These are phyloP conservation scores for Tricholoma sp. DNA, from an alignment of 768 basidiomycete species.

Conservation along the genomic window DNA sequence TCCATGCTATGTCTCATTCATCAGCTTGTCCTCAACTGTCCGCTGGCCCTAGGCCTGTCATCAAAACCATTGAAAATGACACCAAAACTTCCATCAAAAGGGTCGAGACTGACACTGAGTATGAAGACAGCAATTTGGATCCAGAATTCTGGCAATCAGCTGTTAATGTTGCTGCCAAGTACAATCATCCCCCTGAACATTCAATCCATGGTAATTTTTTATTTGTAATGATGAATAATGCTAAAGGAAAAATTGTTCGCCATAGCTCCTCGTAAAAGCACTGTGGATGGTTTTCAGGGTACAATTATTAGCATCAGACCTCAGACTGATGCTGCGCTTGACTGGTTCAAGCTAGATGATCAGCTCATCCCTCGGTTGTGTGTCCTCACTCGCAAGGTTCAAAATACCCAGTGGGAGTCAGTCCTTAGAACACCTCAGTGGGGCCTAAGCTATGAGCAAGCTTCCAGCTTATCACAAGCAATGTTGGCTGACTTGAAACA, in stretches of 20 bases:
- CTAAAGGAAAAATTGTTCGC: neutral
- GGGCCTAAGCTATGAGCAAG: conserved; percentile 8
- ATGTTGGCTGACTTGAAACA: neutral
- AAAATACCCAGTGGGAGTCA: conserved; percentile 1
- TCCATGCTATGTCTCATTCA: neutral
- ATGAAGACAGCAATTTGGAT: no score
- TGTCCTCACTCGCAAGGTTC: neutral
- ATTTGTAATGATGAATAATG: neutral
- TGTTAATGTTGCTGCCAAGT: no score
- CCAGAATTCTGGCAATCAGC: no score
- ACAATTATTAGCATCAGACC: conserved; percentile 2
- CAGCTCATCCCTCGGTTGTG: neutral
- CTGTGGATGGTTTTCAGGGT: neutral
- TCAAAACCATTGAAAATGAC: no score
- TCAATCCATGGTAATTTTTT: neutral
- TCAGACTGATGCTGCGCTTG: neutral
- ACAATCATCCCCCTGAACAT: no score
- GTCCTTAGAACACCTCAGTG: neutral
- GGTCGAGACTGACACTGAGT: no score
- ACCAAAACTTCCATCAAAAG: no score
- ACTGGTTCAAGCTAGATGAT: conserved; percentile 4
- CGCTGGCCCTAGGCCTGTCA: no score
- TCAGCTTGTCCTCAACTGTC: no score
- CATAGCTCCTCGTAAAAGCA: neutral
- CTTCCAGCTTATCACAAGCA: conserved; percentile 3